Evolutionary conservation across 768 basidiomycete species (phyloP).

Genomic region (Hirschioporus abietinus): DNA sequence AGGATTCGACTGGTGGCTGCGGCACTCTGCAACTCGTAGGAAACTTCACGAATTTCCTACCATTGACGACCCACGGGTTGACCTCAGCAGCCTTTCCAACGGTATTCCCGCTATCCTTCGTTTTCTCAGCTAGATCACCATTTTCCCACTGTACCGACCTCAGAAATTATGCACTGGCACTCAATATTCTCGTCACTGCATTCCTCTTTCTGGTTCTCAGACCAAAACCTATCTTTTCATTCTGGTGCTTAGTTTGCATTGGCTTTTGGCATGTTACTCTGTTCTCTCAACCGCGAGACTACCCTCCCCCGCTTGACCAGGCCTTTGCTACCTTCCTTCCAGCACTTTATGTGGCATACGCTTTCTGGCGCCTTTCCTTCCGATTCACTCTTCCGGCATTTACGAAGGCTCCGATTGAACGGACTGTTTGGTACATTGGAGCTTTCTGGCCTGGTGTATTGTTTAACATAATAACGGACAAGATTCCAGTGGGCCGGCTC

Average conservation of each 20-base stretch:
- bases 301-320: slow-evolving; percentile 63
- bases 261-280: slow-evolving; percentile 83
- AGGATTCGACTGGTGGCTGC: slow-evolving; percentile 69
- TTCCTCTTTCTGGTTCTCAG: slow-evolving; percentile 68
- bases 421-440: slow-evolving; percentile 65
- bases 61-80: slow-evolving; percentile 55
- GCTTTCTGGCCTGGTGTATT: slow-evolving; percentile 79
- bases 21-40: slow-evolving; percentile 63
- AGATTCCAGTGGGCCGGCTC: slow-evolving; percentile 75
- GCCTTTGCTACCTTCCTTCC: slow-evolving; percentile 79
- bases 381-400: slow-evolving; percentile 73
- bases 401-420: slow-evolving; percentile 61
- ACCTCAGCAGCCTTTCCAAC: slow-evolving; percentile 70
- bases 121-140: slow-evolving; percentile 42
- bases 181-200: slow-evolving; percentile 65
- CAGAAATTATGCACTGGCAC: slow-evolving; percentile 61
- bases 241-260: slow-evolving; percentile 76
- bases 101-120: slow-evolving; percentile 67
- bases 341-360: slow-evolving; percentile 69
- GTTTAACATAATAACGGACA: slow-evolving; percentile 63
- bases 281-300: slow-evolving; percentile 66
- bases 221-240: slow-evolving; percentile 61
- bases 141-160: slow-evolving; percentile 67
- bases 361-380: slow-evolving; percentile 72
- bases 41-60: slow-evolving; percentile 65